Evolutionary conservation across 345 rosid genomes (phyloP).

Genomic region (Heritiera fomes): DNA sequence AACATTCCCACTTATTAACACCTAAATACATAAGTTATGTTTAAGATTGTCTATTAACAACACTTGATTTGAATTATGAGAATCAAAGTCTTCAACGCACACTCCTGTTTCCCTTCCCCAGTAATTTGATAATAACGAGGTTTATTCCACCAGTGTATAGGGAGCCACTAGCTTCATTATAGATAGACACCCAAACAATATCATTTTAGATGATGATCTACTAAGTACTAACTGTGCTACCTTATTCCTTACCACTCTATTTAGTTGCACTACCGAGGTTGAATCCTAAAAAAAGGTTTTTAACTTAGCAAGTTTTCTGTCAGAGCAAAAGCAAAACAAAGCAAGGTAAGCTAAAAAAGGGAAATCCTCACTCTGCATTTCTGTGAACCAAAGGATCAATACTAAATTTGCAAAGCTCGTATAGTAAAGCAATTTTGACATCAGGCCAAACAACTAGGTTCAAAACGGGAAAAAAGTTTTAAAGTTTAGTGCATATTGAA

Average conservation of each 20-base stretch:
- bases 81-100: background rate
- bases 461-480: background rate
- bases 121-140: background rate
- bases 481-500: background rate
- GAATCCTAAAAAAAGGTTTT: background rate
- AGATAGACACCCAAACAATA: background rate
- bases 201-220: background rate
- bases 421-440: constrained; percentile 5
- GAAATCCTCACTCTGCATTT: background rate
- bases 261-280: background rate
- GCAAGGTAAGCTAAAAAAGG: background rate
- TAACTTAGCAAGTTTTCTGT: constrained; percentile 3
- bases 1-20: background rate
- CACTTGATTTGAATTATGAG: background rate
- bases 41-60: constrained; percentile 35
- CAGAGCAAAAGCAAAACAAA: background rate
- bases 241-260: background rate
- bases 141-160: background rate
- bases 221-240: background rate
- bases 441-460: background rate
- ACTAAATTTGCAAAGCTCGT: background rate
- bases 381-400: background rate
- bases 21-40: background rate
- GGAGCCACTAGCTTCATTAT: background rate
- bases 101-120: background rate